phyloP scores from a whole-genome alignment of 2,329 filamentous ascomycete genomes.

The Lecanicillium sp. region DNA sequence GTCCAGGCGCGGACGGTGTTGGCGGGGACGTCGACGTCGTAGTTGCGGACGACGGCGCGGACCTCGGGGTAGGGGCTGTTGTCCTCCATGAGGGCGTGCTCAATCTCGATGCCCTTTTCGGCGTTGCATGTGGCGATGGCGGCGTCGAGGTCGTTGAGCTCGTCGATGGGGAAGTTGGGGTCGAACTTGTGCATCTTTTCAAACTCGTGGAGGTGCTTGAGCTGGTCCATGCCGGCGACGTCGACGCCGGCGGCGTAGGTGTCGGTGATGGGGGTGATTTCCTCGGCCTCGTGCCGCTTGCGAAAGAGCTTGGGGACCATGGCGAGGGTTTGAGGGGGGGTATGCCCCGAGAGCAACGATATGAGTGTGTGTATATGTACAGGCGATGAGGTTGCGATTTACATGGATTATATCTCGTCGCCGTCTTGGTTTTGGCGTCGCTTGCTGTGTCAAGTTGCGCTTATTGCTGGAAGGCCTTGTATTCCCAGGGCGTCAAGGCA shows the following conservation, averaged over 20 bases:
- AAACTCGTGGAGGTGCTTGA: constrained; percentile 48
- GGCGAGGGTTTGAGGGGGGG: too few relatives aligned
- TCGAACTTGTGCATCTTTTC: constrained; percentile 58
- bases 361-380: too few relatives aligned
- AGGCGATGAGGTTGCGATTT: too few relatives aligned
- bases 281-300: constrained; percentile 40
- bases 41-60: constrained; percentile 58
- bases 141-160: constrained; percentile 54
- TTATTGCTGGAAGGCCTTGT: too few relatives aligned
- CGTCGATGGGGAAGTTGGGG: constrained; percentile 58
- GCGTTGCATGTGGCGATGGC: constrained; percentile 49
- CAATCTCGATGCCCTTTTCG: constrained; percentile 50
- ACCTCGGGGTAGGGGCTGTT: constrained; percentile 65
- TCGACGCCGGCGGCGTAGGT: constrained; percentile 34
- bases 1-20: constrained; percentile 61
- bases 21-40: constrained; percentile 57
- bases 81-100: constrained; percentile 54
- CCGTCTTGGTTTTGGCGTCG: too few relatives aligned
- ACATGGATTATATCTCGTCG: too few relatives aligned
- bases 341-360: too few relatives aligned
- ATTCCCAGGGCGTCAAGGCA: too few relatives aligned
- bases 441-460: too few relatives aligned
- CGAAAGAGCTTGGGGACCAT: constrained; percentile 33
- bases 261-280: constrained; percentile 37
- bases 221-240: constrained; percentile 34